Evolutionary conservation across 208 protist species (phyloP).

Genomic region (Blechomonas ayalai): DNA sequence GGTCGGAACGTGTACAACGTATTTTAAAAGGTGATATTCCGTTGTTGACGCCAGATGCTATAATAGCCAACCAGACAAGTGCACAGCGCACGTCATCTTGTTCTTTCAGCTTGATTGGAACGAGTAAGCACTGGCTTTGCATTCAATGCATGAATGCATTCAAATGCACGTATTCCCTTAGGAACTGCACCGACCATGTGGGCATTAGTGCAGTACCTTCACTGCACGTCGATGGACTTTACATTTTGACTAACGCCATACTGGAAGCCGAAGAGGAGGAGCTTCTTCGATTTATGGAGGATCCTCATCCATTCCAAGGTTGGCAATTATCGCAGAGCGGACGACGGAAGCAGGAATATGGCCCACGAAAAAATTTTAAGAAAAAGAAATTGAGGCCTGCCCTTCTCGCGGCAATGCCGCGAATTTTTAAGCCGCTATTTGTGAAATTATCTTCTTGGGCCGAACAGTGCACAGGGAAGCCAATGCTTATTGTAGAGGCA

Average conservation of each 20-base stretch:
- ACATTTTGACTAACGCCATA: constrained; percentile 35
- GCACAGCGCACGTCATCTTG: constrained; percentile 60
- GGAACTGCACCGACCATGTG: constrained; percentile 37
- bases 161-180: constrained; percentile 8
- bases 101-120: constrained; percentile 41
- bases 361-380: constrained; percentile 82
- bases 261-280: constrained; percentile 32
- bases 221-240: constrained; percentile 31
- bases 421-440: constrained; percentile 33
- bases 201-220: neutral
- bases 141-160: constrained; percentile 34
- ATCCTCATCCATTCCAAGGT: constrained; percentile 27
- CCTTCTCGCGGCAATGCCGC: constrained; percentile 46
- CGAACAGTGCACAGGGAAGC: constrained; percentile 16
- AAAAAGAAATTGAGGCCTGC: constrained; percentile 67
- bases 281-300: constrained; percentile 55
- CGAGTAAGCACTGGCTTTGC: constrained; percentile 38
- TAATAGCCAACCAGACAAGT: constrained; percentile 42
- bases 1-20: constrained; percentile 37
- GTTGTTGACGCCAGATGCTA: constrained; percentile 17
- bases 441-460: constrained; percentile 13
- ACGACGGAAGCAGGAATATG: constrained; percentile 80
- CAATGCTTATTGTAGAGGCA: constrained; percentile 49
- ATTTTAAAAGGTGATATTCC: constrained; percentile 26
- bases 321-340: constrained; percentile 87